Evolutionary conservation across 2,329 filamentous ascomycete species (phyloP), one percentile per base, ranked within the genome.

Genomic region (Calonectria naviculata): DNA sequence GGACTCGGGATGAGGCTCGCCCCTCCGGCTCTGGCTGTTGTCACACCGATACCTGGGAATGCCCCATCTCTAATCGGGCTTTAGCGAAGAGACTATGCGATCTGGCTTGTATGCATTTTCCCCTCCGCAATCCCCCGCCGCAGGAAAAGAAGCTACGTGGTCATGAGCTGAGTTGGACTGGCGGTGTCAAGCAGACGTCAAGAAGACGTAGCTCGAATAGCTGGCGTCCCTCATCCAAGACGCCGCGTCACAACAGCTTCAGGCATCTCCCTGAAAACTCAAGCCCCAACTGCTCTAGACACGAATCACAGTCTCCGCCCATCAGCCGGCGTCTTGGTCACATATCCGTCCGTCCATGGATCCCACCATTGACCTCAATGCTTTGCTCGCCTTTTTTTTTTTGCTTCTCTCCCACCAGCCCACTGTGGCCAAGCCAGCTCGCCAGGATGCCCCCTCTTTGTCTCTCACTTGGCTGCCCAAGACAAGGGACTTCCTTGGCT

Each of bases 261-360:
- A 65, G 67, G 61, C 67, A 69, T 49, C 67, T 65, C 49, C 28
- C 41, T 44, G 34, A 26, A 34, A 67, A 29, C 44, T 31, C 58
- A 52, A 58, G 54, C 65, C 58, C 65, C 28, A 67, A 58, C 15
- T 58, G n/a, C 13, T n/a, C 21, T 19, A 28, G 24, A 60, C 65
- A 67, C 65, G 65, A 67, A 69, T 69, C 67, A 69, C 49, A 54
- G 47, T 62, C 44, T 36, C 67, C 52, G 54, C 62, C 29, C 44
- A 26, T 66, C 21, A 56, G 63, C 56, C 63, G 26, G 36, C 31
- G 62, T 56, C 67, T 47, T 66, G 36, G 38, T 70, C 54, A 62
- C 62, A 66, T 66, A 65, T 56, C 52, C 38, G 44, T 47, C 41
- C 42, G 49, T 67, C 38, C 42, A 64, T 34, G 44, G 61, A 41